Base-by-base conservation (phyloP, 805 yeast genomes). In the Kregervanrija pseudodelftensis region DNA sequence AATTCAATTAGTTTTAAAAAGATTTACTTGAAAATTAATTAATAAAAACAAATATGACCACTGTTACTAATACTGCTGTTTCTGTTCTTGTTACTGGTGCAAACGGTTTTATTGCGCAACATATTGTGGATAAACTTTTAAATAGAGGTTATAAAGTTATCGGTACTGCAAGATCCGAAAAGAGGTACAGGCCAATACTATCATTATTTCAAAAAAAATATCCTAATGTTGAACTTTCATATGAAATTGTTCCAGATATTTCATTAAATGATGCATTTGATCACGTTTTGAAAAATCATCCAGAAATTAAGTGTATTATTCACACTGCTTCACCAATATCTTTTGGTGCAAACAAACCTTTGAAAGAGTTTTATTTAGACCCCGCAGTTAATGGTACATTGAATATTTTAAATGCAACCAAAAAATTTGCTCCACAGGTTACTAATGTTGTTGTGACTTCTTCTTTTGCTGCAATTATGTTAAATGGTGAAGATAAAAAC, bases 381-480 rank as follows among this genome's bases (percentile, higher is more conserved):
- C 79, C 79, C 1, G 79, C 80, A 4, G 59, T 75, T 28, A 56
- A 67, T 37, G 79, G 80, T 28, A 73, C 78, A 31, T 51, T 57
- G 39, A 64, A 64, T 49, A 69, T 73, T 7, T 60, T 75, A 45
- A 49, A 51, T 14, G 73, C 78, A 0, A 66, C 70, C 15, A 57
- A 62, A 43, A 48, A 52, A 14, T 57, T 57, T 44, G 77, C 68
- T 10, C 67, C 68, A 3, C 64, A 68, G 37, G 67, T 75, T 33
- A 61, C 59, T 42, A 56, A 62, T 9, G 70, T 75, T 3, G 77
- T 75, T 34, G 53, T 72, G 39, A 66, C 79, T 15, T 70, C 80
- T 3, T 79, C 84, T 0, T 66, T 64, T 51, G 82, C 82, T 30
- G 37, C 37, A 36, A 16, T 36, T 11, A 32, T 75, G 28, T 22